phyloP scores from a whole-genome alignment of 1,284 basidiomycete genomes.

The Rhodotorula sp. region DNA sequence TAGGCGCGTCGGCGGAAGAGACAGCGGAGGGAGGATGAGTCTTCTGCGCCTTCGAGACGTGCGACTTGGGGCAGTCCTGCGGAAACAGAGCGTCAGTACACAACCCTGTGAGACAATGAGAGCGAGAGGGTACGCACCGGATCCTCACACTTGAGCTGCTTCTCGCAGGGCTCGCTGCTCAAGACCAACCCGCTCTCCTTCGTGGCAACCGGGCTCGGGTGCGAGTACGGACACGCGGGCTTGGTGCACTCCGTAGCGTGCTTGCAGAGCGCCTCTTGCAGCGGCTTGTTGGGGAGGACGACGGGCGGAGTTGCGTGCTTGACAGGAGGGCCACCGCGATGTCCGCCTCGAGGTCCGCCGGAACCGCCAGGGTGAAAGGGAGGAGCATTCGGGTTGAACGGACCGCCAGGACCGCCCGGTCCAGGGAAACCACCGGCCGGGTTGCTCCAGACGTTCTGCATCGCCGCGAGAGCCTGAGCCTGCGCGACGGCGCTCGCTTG shows the following conservation, averaged over 20 bases:
- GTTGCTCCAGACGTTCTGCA: conserved; percentile 35
- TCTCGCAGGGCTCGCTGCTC: conserved; percentile 82
- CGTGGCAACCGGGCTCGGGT: conserved; percentile 88
- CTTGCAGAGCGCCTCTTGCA: conserved; percentile 68
- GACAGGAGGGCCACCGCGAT: background rate
- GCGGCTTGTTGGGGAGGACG: conserved; percentile 50
- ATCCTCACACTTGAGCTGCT: conserved; percentile 79
- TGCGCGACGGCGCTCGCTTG: conserved; percentile 38
- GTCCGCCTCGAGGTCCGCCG: background rate
- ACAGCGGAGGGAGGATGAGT: conserved; percentile 12
- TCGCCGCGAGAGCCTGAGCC: conserved; percentile 37
- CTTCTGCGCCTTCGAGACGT: conserved; percentile 42
- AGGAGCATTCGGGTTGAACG: conserved; percentile 27
- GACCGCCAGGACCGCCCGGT: background rate
- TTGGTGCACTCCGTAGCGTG: conserved; percentile 85
- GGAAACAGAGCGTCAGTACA: background rate
- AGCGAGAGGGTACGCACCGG: conserved; percentile 47
- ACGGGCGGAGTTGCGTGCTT: conserved; percentile 34
- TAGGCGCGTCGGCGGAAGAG: background rate
- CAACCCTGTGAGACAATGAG: background rate
- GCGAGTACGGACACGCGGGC: conserved; percentile 77
- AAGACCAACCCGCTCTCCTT: conserved; percentile 87
- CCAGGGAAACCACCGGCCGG: conserved; percentile 1
- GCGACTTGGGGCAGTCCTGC: conserved; percentile 45
- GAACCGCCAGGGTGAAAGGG: conserved; percentile 14